Base-by-base conservation (phyloP, 2,329 filamentous ascomycete genomes). In the Hypoxylon sp. region DNA sequence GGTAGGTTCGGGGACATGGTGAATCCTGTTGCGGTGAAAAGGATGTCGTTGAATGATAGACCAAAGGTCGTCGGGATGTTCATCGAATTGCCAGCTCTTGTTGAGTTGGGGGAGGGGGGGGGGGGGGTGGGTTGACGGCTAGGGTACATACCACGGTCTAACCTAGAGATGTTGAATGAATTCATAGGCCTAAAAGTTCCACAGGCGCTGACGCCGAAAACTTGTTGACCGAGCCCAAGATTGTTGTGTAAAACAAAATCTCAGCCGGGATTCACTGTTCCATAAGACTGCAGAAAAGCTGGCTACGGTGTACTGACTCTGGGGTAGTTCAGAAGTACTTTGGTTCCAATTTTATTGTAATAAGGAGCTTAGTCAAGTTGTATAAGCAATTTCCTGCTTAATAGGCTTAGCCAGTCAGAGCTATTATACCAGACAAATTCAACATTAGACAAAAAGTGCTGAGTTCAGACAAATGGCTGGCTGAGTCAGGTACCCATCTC, bases 201-300 rank as follows among this genome's bases (percentile, higher is more conserved):
- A 20, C 41, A 19, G 11, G 50, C 20, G 19, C 15, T 22, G 30
- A 32, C 30, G 30, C 30, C 8, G 30, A 13, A 49, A 59, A 39
- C 28, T 62, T 53, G 54, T 62, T 62, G 59, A 30, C 54, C 28
- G 54, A 57, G 43, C 41, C 24, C 43, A 32, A 28, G 8, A 37
- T 57, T 47, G 48, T 32, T 50, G 22, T 53, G 41, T 55, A 44
- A 22, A 34, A 24, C 44, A 43, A 8, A n/a, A 43, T 8, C 4
- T 34, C 15, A 10, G 8, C 30, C 30, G 8, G 30, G 47, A n/a
- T 37, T 30, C 37, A 49, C 15, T 15, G 10, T 28, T 52, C 28
- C 39, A 20, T 17, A 26, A 30, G 39, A 32, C 24, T 39, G n/a
- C 24, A 43, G 50, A 49, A 32, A 32, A n/a, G n/a, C n/a, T n/a